Percentiles rank a stretch among this genome's conserved stretches.
Evolutionary conservation across 2,329 filamentous ascomycete genomes (phyloP).

Genomic region (Aspergillus novofumigatus): DNA sequence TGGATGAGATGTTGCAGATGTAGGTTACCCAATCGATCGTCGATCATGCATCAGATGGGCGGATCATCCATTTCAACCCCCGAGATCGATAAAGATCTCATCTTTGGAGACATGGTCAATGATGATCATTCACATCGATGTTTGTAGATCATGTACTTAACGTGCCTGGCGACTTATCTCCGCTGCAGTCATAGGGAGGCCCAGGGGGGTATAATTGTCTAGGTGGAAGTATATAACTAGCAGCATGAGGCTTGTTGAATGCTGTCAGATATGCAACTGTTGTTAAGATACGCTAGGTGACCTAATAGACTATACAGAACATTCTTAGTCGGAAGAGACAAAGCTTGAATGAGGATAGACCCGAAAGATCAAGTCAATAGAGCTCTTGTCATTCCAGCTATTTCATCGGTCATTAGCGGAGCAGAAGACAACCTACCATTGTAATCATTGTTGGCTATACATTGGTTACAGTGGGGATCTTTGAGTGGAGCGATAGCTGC

Average conservation of each 20-base stretch:
- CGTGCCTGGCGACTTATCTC: not conserved
- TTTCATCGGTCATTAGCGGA: no score
- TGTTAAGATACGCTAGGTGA: not conserved
- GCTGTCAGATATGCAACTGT: not conserved
- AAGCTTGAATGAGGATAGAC: not conserved
- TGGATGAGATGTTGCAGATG: no score
- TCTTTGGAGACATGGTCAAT: not conserved
- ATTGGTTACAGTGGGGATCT: no score
- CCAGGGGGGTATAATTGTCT: not conserved
- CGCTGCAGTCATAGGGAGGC: not conserved
- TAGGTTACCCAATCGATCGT: not conserved
- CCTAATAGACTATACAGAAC: no score
- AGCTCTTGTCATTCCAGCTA: no score
- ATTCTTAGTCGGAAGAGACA: no score
- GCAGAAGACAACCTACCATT: not conserved
- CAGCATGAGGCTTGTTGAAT: not conserved
- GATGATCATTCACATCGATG: not conserved
- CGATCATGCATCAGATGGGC: not conserved
- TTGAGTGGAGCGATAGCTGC: no score
- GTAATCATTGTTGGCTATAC: not conserved
- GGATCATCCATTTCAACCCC: not conserved
- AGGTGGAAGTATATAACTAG: not conserved
- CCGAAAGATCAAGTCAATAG: not conserved
- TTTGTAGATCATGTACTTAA: not conserved
- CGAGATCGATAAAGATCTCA: not conserved